These are phyloP conservation scores for Didymella arachidicola DNA, from an alignment of 2,329 filamentous ascomycete species.

Conservation along the genomic window DNA sequence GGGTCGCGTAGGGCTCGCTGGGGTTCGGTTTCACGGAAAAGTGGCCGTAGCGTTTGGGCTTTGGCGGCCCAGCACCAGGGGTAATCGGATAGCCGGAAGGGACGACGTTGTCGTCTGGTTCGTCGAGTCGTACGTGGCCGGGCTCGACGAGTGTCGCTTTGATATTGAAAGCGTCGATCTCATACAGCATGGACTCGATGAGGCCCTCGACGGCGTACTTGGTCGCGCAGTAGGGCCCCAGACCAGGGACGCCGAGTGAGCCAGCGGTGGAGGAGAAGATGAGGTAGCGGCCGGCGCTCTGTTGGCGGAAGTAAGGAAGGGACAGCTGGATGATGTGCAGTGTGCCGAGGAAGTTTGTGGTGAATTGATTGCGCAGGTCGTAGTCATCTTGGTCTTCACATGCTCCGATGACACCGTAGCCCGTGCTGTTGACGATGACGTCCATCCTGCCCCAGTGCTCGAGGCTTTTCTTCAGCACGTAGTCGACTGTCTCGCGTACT, in stretches of 20 bases:
- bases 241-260: constrained; percentile 88
- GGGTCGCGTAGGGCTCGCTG: constrained; percentile 76
- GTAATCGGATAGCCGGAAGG: constrained; percentile 32
- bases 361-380: constrained; percentile 94
- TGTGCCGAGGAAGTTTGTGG: constrained; percentile 97
- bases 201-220: constrained; percentile 97
- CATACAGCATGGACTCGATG: constrained; percentile 96
- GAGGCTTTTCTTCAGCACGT: constrained; percentile 74
- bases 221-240: constrained; percentile 94
- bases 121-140: constrained; percentile 85
- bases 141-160: constrained; percentile 94
- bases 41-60: constrained; percentile 83
- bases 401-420: constrained; percentile 92
- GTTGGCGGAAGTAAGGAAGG: constrained; percentile 83
- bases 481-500: constrained; percentile 76
- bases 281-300: constrained; percentile 79
- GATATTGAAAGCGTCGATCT: constrained; percentile 89
- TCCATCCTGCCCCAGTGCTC: constrained; percentile 82
- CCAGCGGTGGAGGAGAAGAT: constrained; percentile 95
- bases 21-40: constrained; percentile 87
- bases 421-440: constrained; percentile 87
- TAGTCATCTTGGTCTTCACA: constrained; percentile 97
- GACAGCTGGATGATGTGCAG: constrained; percentile 91
- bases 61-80: constrained; percentile 44
- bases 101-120: constrained; percentile 64